phyloP scores from a whole-genome alignment of 202 grass and related monocot species.

The Eragrostis tef region DNA sequence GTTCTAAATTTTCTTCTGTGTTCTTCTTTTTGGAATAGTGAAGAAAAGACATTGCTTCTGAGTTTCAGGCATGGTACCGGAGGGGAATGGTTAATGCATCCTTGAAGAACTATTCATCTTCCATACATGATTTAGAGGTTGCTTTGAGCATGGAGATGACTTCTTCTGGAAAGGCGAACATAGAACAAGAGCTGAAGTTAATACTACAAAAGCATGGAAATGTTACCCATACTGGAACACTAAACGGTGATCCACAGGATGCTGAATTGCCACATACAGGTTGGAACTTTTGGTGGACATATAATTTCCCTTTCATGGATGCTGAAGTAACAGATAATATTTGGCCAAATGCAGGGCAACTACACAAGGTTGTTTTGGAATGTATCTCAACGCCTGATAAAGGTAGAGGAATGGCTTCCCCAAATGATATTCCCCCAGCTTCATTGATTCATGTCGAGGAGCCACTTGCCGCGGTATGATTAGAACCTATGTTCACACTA shows the following conservation, averaged over 20 bases:
- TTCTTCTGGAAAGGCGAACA: conserved; percentile 70
- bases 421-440: conserved; percentile 64
- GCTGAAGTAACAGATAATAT: conserved; percentile 35
- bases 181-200: conserved; percentile 70
- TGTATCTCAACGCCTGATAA: conserved; percentile 64
- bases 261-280: conserved; percentile 38
- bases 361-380: conserved; percentile 51
- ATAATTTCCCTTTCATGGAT: conserved; percentile 20
- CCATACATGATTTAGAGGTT: conserved; percentile 76
- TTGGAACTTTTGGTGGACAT: conserved; percentile 26
- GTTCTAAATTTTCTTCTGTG: not conserved
- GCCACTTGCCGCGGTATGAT: conserved; percentile 78
- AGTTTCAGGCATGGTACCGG: conserved; percentile 85
- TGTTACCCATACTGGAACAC: conserved; percentile 33
- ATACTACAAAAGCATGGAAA: conserved; percentile 50
- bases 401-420: conserved; percentile 82
- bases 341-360: conserved; percentile 51
- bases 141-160: conserved; percentile 69
- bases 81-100: conserved; percentile 85
- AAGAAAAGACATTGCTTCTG: conserved; percentile 37
- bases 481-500: conserved; percentile 2
- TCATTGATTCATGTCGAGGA: conserved; percentile 83
- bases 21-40: conserved; percentile 29
- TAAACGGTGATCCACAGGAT: conserved; percentile 44
- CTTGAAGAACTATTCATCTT: conserved; percentile 63